Evolutionary conservation across 208 protist genomes (phyloP), one percentile per base, ranked within the genome.

Genomic region (Leishmania aethiopica): DNA sequence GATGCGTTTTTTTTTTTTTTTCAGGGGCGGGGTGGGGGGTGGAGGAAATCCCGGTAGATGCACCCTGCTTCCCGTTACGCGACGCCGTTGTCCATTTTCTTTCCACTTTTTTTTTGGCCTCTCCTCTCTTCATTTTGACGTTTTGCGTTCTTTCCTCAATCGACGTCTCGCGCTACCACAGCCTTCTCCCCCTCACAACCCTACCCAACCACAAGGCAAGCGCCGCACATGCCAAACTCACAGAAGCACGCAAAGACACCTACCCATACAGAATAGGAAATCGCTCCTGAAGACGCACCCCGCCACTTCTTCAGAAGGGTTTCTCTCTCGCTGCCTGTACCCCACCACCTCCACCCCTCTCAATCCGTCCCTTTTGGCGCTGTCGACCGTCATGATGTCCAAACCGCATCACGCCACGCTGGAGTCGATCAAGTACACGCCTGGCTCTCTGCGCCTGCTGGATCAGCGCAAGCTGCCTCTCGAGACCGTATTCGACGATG

Each of bases 401-500:
- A 78, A 60, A 32, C 76, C 86, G 4, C 88, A 93, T 86, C 89
- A 91, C 77, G 76, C 62, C 40, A 95, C 93, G 25, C 85, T 97
- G 40, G 92, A 96, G 90, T 95, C 93, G 2, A 96, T 97, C 80
- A 89, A 94, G 87, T 97, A 97, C 86, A 78, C 78, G 32, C 78
- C 81, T 17, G 89, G 91, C 51, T 83, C 84, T 3, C 84, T 97
- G 66, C 87, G 85, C 2, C 86, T 98, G 72, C 85, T 98, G 55
- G 94, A 98, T 81, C 95, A 98, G 88, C 90, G 94, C 55, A 89
- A 91, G 79, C 85, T 98, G 53, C 95, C 95, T 13, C 84, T 95
- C 22, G 88, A 93, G 77, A 97, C 92, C 1, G 83, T 92, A 37
- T 98, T 91, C 78, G 94, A 97, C 76, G 90, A 95, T 19, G 86